Conservation (phyloP, 768 basidiomycete genomes). For the Dacryopinax spathularia region DNA sequence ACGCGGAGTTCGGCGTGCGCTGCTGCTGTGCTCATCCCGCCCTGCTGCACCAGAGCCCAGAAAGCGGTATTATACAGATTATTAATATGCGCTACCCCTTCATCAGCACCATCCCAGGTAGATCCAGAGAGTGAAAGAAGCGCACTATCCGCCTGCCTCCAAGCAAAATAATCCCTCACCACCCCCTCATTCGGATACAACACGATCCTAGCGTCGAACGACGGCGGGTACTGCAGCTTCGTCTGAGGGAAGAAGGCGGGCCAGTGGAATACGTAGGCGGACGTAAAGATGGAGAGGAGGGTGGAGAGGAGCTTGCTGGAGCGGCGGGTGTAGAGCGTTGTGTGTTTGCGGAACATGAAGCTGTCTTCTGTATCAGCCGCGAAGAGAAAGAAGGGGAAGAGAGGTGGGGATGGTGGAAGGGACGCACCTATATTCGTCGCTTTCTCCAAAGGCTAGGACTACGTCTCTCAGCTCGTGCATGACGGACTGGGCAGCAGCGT, state of each 20-base stretch:
- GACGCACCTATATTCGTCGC: slow-evolving; percentile 84
- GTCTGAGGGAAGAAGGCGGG: slow-evolving; percentile 56
- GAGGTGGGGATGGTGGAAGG: neutral
- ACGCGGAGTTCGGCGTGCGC: slow-evolving; percentile 74
- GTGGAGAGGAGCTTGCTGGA: slow-evolving; percentile 72
- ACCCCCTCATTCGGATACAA: slow-evolving; percentile 60
- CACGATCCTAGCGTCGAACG: slow-evolving; percentile 81
- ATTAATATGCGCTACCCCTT: slow-evolving; percentile 75
- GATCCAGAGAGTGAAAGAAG: slow-evolving; percentile 5
- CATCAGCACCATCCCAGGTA: neutral
- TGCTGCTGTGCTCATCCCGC: slow-evolving; percentile 59
- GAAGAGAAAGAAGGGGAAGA: neutral
- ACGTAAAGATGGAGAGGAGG: slow-evolving; percentile 76
- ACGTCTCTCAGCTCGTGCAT: slow-evolving; percentile 78
- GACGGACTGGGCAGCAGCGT: slow-evolving; percentile 64
- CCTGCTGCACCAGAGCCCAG: slow-evolving; percentile 82
- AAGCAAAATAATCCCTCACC: slow-evolving; percentile 83
- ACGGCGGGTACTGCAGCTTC: slow-evolving; percentile 67
- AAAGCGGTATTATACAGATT: slow-evolving; percentile 94
- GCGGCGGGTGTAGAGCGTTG: slow-evolving; percentile 71
- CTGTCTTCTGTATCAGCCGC: slow-evolving; percentile 34
- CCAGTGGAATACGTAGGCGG: slow-evolving; percentile 84
- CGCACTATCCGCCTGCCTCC: slow-evolving; percentile 93
- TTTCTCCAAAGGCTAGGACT: slow-evolving; percentile 83
- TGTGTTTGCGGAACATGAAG: slow-evolving; percentile 67